These are phyloP conservation scores for Collybia sordida DNA, from an alignment of 768 basidiomycete species.

Conservation along the genomic window DNA sequence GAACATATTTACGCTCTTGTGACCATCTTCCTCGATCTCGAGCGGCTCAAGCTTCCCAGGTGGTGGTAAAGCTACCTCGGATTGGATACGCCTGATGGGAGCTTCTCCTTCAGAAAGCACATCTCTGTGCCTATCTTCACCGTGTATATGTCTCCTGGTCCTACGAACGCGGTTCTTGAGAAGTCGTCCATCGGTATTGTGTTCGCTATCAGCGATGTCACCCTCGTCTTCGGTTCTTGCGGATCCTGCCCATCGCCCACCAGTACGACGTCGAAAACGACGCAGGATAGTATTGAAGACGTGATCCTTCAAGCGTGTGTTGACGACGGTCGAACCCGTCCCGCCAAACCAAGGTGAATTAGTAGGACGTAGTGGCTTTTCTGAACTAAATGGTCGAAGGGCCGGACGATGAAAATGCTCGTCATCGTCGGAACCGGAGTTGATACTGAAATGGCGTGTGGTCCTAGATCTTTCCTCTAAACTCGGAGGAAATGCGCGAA, in stretches of 20 bases:
- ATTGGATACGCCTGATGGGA: slow-evolving; percentile 62
- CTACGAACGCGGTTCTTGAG: slow-evolving; percentile 29
- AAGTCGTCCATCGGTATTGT: slow-evolving; percentile 18
- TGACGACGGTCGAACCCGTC: slow-evolving; percentile 90
- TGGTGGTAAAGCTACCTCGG: slow-evolving; percentile 51
- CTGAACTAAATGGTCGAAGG: slow-evolving; percentile 41
- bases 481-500: slow-evolving; percentile 28
- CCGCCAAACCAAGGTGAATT: slow-evolving; percentile 75
- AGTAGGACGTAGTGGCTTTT: slow-evolving; percentile 30
- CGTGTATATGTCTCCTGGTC: slow-evolving; percentile 38
- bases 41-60: slow-evolving; percentile 33
- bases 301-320: slow-evolving; percentile 92
- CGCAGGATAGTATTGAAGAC: slow-evolving; percentile 89
- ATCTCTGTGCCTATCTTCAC: slow-evolving; percentile 37
- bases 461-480: slow-evolving; percentile 20
- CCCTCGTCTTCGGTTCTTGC: slow-evolving; percentile 58
- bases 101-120: slow-evolving; percentile 35
- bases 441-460: slow-evolving; percentile 7
- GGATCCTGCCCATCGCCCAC: slow-evolving; percentile 33
- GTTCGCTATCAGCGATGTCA: slow-evolving; percentile 44
- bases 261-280: slow-evolving; percentile 60
- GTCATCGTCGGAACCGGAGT: slow-evolving; percentile 28
- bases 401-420: slow-evolving; percentile 29
- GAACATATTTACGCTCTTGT: slow-evolving; percentile 34
- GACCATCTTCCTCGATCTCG: slow-evolving; percentile 24